Percentiles rank a stretch among this genome's conserved stretches.
phyloP scores from a whole-genome alignment of 2,329 filamentous ascomycete species.

The Trichoderma sp. region DNA sequence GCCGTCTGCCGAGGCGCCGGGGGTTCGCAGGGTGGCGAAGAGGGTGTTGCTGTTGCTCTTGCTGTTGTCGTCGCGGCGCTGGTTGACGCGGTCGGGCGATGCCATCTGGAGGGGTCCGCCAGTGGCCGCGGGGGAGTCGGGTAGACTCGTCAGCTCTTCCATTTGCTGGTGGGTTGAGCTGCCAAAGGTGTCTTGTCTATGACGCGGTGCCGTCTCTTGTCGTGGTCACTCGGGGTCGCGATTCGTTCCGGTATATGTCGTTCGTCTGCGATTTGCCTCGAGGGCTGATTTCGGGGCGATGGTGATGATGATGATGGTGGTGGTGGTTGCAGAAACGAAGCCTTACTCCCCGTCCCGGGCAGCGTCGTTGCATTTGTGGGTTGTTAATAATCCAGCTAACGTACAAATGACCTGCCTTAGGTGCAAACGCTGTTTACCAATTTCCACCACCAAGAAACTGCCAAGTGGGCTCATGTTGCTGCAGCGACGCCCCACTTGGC shows the following conservation, averaged over 20 bases:
- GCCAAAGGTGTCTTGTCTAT: background rate
- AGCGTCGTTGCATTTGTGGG: conserved; percentile 23
- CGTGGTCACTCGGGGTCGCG: background rate
- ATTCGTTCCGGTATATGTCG: background rate
- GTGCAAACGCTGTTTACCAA: conserved; percentile 34
- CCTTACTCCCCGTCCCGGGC: conserved; percentile 15
- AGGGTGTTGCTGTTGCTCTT: conserved; percentile 38
- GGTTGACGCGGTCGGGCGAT: conserved; percentile 67
- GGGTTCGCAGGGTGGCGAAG: conserved; percentile 43
- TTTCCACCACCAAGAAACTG: conserved; percentile 31
- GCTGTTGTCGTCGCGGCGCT: conserved; percentile 39
- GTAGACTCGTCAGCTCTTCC: conserved; percentile 51
- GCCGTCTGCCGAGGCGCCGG: conserved; percentile 28
- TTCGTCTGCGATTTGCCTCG: conserved; percentile 4
- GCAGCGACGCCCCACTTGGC: conserved; percentile 33
- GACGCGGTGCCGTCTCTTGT: background rate
- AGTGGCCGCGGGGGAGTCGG: conserved; percentile 54
- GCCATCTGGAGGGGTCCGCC: conserved; percentile 61
- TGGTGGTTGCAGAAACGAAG: background rate
- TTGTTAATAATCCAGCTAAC: conserved; percentile 8
- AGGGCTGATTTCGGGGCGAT: background rate
- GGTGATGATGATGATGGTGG: background rate
- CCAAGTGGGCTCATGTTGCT: conserved; percentile 31
- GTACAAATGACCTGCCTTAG: background rate
- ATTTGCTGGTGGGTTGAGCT: conserved; percentile 36